Evolutionary conservation across 495 filamentous ascomycete genomes (phyloP), one percentile per base, ranked within the genome.

Genomic region (Xylaria intraflava): DNA sequence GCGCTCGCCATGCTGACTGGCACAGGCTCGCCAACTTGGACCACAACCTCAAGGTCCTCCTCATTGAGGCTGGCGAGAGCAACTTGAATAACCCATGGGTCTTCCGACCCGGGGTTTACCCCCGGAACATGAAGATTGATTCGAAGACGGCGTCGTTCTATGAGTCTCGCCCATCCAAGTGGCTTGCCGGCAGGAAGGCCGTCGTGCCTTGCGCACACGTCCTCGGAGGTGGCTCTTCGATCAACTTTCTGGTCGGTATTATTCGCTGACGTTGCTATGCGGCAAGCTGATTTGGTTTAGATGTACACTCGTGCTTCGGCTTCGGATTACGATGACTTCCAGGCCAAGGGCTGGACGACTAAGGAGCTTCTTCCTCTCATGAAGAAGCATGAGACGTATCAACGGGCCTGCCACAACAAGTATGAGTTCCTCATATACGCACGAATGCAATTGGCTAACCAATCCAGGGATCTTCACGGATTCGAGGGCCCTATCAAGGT

Each of bases 91-190:
- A 90, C 62, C 86, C 82, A 78, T 89, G 85, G 85, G 85, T 90
- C 22, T 89, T 78, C 68, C 80, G 85, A 11, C 87, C 87, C 1
- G 87, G 83, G 22, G 87, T 92, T 66, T 90, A 86, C 62, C 87
- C 86, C 10, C 75, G 76, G 19, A 89, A 90, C 67, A 88, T 90
- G 85, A 88, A 88, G 65, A 69, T 90, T 58, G 87, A 91, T 71
- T 87, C 85, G 36, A 90, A 89, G 71, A 90, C 87, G n/a, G 87
- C 87, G 26, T 84, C 84, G 0, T 91, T 91, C 70, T 93, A 93
- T 62, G 77, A 90, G 61, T 88, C 85, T 2, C 76, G 83, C 36
- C 86, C 85, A 6, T 89, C 85, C 0, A 80, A 88, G 68, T 83
- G 81, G 70, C 76, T 90, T 23, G 78, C 75, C 61, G 86, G 87